These are phyloP conservation scores for Nemophila menziesii DNA, from an alignment of 257 asterid species.

Conservation along the genomic window DNA sequence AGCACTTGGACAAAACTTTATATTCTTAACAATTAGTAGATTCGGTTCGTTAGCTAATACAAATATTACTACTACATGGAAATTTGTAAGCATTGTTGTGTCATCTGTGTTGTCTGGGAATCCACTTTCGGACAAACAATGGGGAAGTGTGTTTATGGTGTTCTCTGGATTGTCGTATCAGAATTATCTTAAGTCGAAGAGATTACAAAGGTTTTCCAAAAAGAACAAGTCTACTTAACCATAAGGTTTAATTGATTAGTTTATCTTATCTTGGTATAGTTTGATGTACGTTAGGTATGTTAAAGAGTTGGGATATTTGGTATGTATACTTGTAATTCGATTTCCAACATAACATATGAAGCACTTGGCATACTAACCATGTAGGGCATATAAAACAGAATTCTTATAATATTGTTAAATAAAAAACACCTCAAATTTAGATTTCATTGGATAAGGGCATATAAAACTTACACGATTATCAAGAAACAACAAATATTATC, in stretches of 20 bases:
- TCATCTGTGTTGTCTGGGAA: slow-evolving; percentile 83
- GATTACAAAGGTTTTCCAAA: slow-evolving; percentile 48
- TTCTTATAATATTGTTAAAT: too few relatives aligned
- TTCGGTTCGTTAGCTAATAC: slow-evolving; percentile 95
- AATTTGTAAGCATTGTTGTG: slow-evolving; percentile 92
- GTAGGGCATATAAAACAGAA: too few relatives aligned
- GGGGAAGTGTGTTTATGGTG: slow-evolving; percentile 88
- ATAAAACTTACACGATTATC: too few relatives aligned
- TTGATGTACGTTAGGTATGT: slow-evolving; percentile 9
- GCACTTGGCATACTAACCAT: neutral
- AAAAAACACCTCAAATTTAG: too few relatives aligned
- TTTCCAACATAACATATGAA: neutral
- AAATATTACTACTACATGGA: slow-evolving; percentile 86
- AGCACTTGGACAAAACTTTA: slow-evolving; percentile 89
- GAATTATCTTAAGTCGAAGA: slow-evolving; percentile 80
- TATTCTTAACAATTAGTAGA: slow-evolving; percentile 80
- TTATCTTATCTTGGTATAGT: slow-evolving; percentile 11
- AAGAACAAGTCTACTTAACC: slow-evolving; percentile 43
- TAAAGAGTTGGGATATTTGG: neutral
- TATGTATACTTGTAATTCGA: neutral
- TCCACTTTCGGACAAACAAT: slow-evolving; percentile 67
- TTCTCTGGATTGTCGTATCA: slow-evolving; percentile 87
- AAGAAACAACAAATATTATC: too few relatives aligned
- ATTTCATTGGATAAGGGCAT: too few relatives aligned
- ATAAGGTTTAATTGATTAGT: slow-evolving; percentile 11